phyloP scores from a whole-genome alignment of 352 stramenopile genomes.

The Globisporangium orthogonon region DNA sequence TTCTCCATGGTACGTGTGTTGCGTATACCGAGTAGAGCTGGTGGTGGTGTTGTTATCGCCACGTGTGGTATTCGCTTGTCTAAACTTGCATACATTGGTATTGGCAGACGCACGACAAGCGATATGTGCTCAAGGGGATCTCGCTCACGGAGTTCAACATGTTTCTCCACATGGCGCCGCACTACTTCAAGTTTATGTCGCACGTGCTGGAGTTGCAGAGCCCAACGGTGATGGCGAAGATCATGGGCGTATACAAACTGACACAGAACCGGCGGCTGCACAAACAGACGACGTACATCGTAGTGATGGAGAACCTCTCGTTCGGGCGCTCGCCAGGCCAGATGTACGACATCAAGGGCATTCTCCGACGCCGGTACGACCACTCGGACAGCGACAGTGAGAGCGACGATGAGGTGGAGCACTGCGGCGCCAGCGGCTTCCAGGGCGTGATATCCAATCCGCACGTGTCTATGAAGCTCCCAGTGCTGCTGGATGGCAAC shows the following conservation, averaged over 20 bases:
- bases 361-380: conserved; percentile 66
- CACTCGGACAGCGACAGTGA: conserved; percentile 27
- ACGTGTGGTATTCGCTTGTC: background rate
- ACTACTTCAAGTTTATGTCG: conserved; percentile 86
- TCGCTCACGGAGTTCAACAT: conserved; percentile 87
- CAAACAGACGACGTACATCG: conserved; percentile 76
- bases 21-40: too few relatives aligned
- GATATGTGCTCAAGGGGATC: conserved; percentile 82
- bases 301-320: conserved; percentile 85
- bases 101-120: conserved; percentile 70
- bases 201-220: conserved; percentile 46
- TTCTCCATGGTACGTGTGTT: conserved; percentile 66
- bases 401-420: conserved; percentile 27
- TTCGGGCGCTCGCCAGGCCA: conserved; percentile 73
- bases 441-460: conserved; percentile 36
- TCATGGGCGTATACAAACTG: conserved; percentile 79
- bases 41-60: background rate
- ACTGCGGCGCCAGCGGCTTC: conserved; percentile 6
- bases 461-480: conserved; percentile 45
- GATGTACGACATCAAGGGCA: conserved; percentile 87
- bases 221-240: conserved; percentile 78
- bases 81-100: background rate
- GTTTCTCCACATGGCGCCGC: conserved; percentile 85
- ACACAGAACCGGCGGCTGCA: conserved; percentile 49
- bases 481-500: conserved; percentile 77